These are phyloP conservation scores for Leccinum subtestaceum DNA, from an alignment of 768 basidiomycete genomes.

Conservation along the genomic window DNA sequence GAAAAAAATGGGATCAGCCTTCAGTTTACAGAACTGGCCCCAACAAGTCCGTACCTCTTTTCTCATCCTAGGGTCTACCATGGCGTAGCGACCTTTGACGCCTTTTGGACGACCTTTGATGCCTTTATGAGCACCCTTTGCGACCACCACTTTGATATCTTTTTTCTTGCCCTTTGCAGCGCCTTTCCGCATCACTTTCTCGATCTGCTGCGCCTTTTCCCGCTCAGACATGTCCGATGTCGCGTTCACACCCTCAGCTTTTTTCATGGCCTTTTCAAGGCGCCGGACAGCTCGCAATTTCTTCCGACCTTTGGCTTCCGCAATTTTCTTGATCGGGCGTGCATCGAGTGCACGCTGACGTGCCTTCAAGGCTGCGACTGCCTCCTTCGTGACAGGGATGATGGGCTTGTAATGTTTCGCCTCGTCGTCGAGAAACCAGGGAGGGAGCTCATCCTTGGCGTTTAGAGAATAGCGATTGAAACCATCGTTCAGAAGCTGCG, in stretches of 20 bases:
- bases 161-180: constrained; percentile 67
- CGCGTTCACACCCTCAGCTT: constrained; percentile 89
- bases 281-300: constrained; percentile 84
- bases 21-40: not conserved
- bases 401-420: constrained; percentile 89
- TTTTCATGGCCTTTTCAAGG: constrained; percentile 91
- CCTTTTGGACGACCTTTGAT: constrained; percentile 93
- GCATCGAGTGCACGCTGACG: constrained; percentile 94
- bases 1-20: constrained; percentile 8
- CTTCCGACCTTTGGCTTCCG: constrained; percentile 97
- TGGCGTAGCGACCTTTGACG: constrained; percentile 90
- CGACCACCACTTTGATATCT: constrained; percentile 85
- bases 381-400: constrained; percentile 96
- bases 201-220: constrained; percentile 92
- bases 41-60: constrained; percentile 62
- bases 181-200: constrained; percentile 86
- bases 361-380: constrained; percentile 76
- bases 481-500: constrained; percentile 88
- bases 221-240: constrained; percentile 90
- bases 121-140: constrained; percentile 86
- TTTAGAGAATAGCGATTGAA: constrained; percentile 93
- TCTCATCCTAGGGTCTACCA: constrained; percentile 92
- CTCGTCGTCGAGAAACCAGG: constrained; percentile 98
- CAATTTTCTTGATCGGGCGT: constrained; percentile 97
- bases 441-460: constrained; percentile 86